Percentiles rank a stretch among this genome's conserved stretches.
Evolutionary conservation across 345 rosid genomes (phyloP).

Genomic region (Arabis alpina): DNA sequence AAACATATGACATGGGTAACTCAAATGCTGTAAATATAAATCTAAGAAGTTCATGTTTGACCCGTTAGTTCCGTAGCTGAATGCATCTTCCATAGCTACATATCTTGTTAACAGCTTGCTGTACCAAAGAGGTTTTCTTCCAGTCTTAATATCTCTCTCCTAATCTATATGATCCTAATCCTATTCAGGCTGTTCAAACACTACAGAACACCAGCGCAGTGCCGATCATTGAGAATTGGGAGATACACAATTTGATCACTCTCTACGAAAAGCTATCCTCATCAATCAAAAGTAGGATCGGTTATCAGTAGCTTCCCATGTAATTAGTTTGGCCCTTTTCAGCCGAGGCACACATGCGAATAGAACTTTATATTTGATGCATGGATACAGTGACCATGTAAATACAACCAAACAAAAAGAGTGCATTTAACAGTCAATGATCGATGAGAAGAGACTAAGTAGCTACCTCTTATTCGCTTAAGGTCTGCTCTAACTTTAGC

Average conservation of each 20-base stretch:
- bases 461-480: constrained; percentile 69
- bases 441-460: constrained; percentile 29
- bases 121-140: too few relatives aligned
- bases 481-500: constrained; percentile 75
- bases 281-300: constrained; percentile 21
- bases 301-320: constrained; percentile 29
- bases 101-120: too few relatives aligned
- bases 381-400: constrained; percentile 18
- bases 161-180: too few relatives aligned
- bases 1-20: constrained; percentile 1
- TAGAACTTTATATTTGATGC: constrained; percentile 23
- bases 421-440: constrained; percentile 19
- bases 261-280: too few relatives aligned
- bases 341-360: constrained; percentile 21
- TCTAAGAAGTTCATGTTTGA: background rate
- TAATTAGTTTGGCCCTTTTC: constrained; percentile 19
- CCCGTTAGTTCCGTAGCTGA: too few relatives aligned
- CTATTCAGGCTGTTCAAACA: too few relatives aligned
- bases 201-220: too few relatives aligned
- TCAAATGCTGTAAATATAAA: background rate
- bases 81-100: too few relatives aligned
- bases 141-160: too few relatives aligned
- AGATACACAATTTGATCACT: constrained; percentile 30
- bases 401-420: constrained; percentile 12
- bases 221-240: background rate